phyloP scores from a whole-genome alignment of 768 basidiomycete genomes.

The Tricholoma furcatifolium region DNA sequence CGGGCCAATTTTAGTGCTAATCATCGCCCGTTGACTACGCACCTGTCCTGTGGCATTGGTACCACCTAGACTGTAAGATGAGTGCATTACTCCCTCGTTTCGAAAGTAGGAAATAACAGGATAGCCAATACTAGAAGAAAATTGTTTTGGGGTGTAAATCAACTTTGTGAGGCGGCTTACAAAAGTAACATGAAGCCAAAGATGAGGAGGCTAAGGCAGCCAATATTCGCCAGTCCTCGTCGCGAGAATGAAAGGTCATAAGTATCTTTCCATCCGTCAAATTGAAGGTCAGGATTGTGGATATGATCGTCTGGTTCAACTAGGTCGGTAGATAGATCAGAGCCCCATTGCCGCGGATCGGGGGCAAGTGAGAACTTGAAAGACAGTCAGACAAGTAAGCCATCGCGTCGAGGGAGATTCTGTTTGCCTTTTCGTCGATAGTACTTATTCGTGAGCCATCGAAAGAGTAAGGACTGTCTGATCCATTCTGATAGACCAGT shows the following conservation, averaged over 20 bases:
- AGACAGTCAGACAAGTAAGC: not conserved
- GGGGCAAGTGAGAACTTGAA: slow-evolving; percentile 60
- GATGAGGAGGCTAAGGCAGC: slow-evolving; percentile 62
- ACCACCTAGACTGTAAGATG: slow-evolving; percentile 43
- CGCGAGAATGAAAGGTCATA: slow-evolving; percentile 47
- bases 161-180: slow-evolving; percentile 34
- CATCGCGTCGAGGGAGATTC: not conserved
- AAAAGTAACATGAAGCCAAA: slow-evolving; percentile 52
- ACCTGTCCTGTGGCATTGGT: slow-evolving; percentile 70
- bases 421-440: slow-evolving; percentile 45
- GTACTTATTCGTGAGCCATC: slow-evolving; percentile 39
- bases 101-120: slow-evolving; percentile 35
- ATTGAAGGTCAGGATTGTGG: slow-evolving; percentile 57
- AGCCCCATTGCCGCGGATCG: slow-evolving; percentile 69
- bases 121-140: slow-evolving; percentile 41
- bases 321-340: slow-evolving; percentile 50
- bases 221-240: slow-evolving; percentile 70
- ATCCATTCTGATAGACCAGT: slow-evolving; percentile 24
- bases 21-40: slow-evolving; percentile 14
- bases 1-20: not conserved
- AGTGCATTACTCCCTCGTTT: not conserved
- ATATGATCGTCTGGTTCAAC: slow-evolving; percentile 71
- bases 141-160: not conserved
- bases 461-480: slow-evolving; percentile 45
- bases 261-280: slow-evolving; percentile 24